Conservation (phyloP, 2,329 filamentous ascomycete genomes). For the Fusarium sp. region DNA sequence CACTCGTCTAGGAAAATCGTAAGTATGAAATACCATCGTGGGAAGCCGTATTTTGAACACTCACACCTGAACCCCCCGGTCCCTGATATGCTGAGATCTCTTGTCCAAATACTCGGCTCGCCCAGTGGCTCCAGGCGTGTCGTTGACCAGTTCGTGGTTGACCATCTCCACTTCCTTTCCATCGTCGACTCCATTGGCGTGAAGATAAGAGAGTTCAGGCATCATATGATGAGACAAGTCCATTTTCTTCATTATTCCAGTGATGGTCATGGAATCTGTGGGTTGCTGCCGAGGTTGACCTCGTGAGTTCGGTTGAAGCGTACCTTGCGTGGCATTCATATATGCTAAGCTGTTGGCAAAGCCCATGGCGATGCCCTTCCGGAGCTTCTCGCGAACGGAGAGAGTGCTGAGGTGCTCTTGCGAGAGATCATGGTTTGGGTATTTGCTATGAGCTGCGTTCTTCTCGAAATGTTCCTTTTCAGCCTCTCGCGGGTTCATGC, state of each 20-base stretch:
- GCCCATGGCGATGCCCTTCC: constrained; percentile 37
- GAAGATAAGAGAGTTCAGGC: background rate
- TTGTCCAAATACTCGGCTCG: background rate
- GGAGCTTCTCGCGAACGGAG: constrained; percentile 34
- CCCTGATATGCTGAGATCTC: constrained; percentile 11
- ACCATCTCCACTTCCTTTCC: background rate
- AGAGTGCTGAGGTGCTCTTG: constrained; percentile 27
- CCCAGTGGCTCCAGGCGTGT: background rate
- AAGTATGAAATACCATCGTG: background rate
- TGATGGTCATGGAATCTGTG: constrained; percentile 8
- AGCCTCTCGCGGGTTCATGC: background rate
- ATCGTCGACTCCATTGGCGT: background rate
- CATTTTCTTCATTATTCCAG: constrained; percentile 14
- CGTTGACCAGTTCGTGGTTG: constrained; percentile 6
- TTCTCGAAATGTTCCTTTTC: background rate
- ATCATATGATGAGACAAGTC: constrained; percentile 18
- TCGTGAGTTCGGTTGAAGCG: background rate
- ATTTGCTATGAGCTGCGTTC: background rate
- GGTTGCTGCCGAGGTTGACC: background rate
- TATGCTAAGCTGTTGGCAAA: constrained; percentile 21
- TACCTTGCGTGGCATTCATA: background rate
- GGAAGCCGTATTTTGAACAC: background rate
- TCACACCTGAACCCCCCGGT: constrained; percentile 17
- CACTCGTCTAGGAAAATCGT: constrained; percentile 12
- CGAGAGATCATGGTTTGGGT: constrained; percentile 19